These are phyloP conservation scores for Hebeloma cylindrosporum DNA, from an alignment of 768 basidiomycete genomes.

Conservation along the genomic window DNA sequence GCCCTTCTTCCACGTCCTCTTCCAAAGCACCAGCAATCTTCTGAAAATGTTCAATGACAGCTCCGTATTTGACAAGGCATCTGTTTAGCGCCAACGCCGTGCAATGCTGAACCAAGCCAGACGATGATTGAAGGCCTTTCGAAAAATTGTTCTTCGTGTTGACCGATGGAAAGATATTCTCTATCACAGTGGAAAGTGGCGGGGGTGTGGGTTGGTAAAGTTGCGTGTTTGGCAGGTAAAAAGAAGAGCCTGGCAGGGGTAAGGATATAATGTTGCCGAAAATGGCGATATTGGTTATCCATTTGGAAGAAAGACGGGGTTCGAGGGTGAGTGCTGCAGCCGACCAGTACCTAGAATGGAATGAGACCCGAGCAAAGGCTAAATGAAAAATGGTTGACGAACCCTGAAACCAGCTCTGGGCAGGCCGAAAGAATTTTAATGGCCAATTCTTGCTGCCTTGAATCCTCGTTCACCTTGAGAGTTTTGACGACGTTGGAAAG, in stretches of 20 bases:
- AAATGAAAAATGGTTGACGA: slow-evolving; percentile 22
- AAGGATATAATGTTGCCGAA: slow-evolving; percentile 78
- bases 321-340: slow-evolving; percentile 71
- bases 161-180: slow-evolving; percentile 77
- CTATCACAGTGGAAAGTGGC: slow-evolving; percentile 64
- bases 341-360: slow-evolving; percentile 64
- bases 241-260: slow-evolving; percentile 63
- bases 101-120: slow-evolving; percentile 81
- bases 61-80: slow-evolving; percentile 69
- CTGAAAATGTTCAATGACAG: slow-evolving; percentile 50
- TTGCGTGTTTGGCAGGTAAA: slow-evolving; percentile 48
- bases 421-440: slow-evolving; percentile 78
- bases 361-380: neutral
- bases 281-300: slow-evolving; percentile 89
- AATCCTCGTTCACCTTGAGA: slow-evolving; percentile 87
- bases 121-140: slow-evolving; percentile 74
- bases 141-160: slow-evolving; percentile 75
- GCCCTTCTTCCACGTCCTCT: slow-evolving; percentile 60
- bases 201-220: slow-evolving; percentile 76
- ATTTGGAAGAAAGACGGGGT: slow-evolving; percentile 83
- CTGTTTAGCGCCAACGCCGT: slow-evolving; percentile 77
- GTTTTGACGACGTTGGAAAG: slow-evolving; percentile 70
- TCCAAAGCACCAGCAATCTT: slow-evolving; percentile 54
- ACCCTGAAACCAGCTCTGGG: slow-evolving; percentile 86
- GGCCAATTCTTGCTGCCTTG: slow-evolving; percentile 80